These are phyloP conservation scores for Phoenix dactylifera DNA, from an alignment of 176 grass and related monocot genomes.

Conservation along the genomic window DNA sequence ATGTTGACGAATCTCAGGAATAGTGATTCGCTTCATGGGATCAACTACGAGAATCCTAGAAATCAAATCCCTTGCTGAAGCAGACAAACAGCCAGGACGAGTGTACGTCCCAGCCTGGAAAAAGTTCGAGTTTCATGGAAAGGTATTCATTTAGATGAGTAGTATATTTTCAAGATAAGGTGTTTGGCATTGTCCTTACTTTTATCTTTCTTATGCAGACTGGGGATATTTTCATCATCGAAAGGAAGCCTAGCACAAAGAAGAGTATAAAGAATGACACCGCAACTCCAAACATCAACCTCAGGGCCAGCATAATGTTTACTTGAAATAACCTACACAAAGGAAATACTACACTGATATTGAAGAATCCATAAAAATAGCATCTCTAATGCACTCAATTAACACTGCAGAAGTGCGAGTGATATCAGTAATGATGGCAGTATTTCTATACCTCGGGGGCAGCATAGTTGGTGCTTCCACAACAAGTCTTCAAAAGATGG, in stretches of 20 bases:
- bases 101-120: too few relatives aligned
- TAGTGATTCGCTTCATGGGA: too few relatives aligned
- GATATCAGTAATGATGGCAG: constrained; percentile 6
- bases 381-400: not conserved
- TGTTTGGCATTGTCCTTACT: not conserved
- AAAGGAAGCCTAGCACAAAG: too few relatives aligned
- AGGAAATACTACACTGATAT: constrained; percentile 1
- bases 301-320: too few relatives aligned
- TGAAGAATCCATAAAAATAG: not conserved
- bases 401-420: constrained; percentile 4
- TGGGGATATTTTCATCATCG: too few relatives aligned
- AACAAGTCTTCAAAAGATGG: constrained; percentile 98
- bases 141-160: not conserved
- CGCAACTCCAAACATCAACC: too few relatives aligned
- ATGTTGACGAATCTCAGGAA: too few relatives aligned
- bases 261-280: too few relatives aligned
- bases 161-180: not conserved
- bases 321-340: constrained; percentile 54
- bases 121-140: not conserved
- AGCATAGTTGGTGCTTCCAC: constrained; percentile 97
- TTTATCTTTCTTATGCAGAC: too few relatives aligned
- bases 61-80: too few relatives aligned
- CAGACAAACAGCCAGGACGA: too few relatives aligned
- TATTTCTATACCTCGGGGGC: constrained; percentile 67
- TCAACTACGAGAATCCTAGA: too few relatives aligned